These are phyloP conservation scores for Lupinus albus DNA, from an alignment of 306 rosid species.

Conservation along the genomic window DNA sequence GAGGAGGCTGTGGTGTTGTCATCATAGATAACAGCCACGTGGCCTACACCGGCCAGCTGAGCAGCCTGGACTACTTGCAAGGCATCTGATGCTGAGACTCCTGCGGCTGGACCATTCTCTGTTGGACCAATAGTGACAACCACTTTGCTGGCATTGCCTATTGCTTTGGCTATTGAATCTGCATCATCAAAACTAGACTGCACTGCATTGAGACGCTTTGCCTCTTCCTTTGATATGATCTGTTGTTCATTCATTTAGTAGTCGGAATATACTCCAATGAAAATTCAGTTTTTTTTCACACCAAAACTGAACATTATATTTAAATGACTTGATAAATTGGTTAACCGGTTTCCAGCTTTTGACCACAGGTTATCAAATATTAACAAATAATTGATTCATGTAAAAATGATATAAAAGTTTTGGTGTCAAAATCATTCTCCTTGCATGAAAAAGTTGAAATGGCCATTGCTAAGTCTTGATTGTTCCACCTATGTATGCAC, in stretches of 20 bases:
- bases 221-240: constrained; percentile 87
- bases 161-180: constrained; percentile 87
- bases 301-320: no score
- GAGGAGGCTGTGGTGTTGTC: constrained; percentile 44
- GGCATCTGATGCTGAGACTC: constrained; percentile 73
- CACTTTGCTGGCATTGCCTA: constrained; percentile 93
- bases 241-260: constrained; percentile 29
- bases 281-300: no score
- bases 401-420: not conserved
- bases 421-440: not conserved
- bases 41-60: constrained; percentile 85
- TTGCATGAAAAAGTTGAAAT: not conserved
- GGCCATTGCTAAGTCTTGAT: constrained; percentile 12
- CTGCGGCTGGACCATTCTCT: constrained; percentile 74
- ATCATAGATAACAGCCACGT: constrained; percentile 80
- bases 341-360: no score
- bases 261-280: not conserved
- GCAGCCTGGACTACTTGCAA: constrained; percentile 81
- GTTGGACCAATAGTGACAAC: constrained; percentile 82
- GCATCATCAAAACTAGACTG: constrained; percentile 69
- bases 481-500: not conserved
- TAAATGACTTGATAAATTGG: no score
- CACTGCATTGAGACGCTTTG: constrained; percentile 86
- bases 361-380: no score
- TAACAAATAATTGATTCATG: not conserved